phyloP scores from a whole-genome alignment of 345 rosid species.

The Boechera stricta region DNA sequence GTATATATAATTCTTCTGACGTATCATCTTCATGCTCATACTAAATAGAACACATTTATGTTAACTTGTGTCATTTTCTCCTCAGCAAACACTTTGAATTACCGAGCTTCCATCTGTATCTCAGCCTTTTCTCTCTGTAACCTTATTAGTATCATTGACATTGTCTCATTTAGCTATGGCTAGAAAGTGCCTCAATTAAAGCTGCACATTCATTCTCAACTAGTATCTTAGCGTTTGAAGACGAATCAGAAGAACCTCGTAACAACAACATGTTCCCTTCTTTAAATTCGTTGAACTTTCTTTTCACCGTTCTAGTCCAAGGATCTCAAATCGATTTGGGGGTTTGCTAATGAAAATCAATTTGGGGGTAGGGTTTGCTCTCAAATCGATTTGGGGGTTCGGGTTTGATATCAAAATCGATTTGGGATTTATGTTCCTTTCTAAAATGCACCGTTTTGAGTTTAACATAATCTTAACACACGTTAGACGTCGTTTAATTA shows the following conservation, averaged over 20 bases:
- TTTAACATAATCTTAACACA: no score
- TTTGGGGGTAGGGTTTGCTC: no score
- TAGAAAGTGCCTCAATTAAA: conserved; percentile 66
- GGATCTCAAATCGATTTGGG: not conserved
- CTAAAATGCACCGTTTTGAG: no score
- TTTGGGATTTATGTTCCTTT: no score
- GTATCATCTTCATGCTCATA: no score
- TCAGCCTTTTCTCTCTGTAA: conserved; percentile 95
- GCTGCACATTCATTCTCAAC: conserved; percentile 74
- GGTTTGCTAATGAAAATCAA: no score
- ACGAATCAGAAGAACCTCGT: conserved; percentile 54
- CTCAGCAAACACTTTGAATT: conserved; percentile 73
- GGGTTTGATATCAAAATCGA: no score
- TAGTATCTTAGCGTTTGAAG: conserved; percentile 61
- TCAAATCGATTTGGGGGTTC: no score
- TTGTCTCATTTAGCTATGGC: conserved; percentile 75
- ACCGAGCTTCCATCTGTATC: conserved; percentile 88
- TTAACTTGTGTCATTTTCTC: conserved; percentile 88
- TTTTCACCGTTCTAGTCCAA: conserved; percentile 42
- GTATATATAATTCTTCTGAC: no score
- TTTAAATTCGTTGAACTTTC: conserved; percentile 44
- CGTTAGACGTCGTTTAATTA: no score
- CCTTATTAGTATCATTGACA: conserved; percentile 86
- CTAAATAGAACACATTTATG: no score
- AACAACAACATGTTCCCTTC: conserved; percentile 48